Evolutionary conservation across 176 grass and related monocot species (phyloP).

Genomic region (Aegilops tauschii): DNA sequence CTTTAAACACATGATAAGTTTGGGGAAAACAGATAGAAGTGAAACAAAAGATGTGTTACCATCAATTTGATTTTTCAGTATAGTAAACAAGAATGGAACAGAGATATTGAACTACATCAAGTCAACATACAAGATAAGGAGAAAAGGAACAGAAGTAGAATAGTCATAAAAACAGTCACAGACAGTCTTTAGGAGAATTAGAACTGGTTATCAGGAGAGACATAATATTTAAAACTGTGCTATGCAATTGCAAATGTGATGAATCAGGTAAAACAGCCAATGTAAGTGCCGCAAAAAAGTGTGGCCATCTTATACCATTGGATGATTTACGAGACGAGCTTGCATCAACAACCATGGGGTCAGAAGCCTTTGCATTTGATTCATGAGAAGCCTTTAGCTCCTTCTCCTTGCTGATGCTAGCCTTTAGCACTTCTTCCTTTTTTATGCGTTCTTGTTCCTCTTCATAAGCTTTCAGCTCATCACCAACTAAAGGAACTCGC

Average conservation of each 20-base stretch:
- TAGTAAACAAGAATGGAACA: conserved; percentile 2
- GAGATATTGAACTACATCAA: background rate
- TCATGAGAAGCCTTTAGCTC: conserved; percentile 68
- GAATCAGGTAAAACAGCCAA: background rate
- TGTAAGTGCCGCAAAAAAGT: conserved; percentile 8
- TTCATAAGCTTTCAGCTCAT: conserved; percentile 90
- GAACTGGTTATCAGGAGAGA: background rate
- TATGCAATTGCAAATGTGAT: background rate
- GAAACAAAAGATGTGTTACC: background rate
- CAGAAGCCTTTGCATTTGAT: conserved; percentile 57
- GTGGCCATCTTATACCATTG: conserved; percentile 48
- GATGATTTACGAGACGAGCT: conserved; percentile 53
- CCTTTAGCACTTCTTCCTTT: conserved; percentile 75
- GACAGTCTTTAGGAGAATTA: background rate
- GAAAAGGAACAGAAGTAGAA: background rate
- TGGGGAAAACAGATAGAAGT: conserved; percentile 1
- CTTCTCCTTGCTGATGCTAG: conserved; percentile 68
- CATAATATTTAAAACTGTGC: background rate
- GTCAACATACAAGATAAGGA: background rate
- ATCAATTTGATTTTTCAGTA: conserved; percentile 7
- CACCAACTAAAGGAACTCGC: conserved; percentile 81
- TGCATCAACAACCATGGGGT: conserved; percentile 69
- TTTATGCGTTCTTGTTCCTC: conserved; percentile 85
- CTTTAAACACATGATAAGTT: conserved; percentile 1
- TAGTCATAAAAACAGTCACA: background rate